Percentiles rank a stretch among this genome's conserved stretches.
Evolutionary conservation across 768 basidiomycete genomes (phyloP).

Genomic region (Leccinum obscurum): DNA sequence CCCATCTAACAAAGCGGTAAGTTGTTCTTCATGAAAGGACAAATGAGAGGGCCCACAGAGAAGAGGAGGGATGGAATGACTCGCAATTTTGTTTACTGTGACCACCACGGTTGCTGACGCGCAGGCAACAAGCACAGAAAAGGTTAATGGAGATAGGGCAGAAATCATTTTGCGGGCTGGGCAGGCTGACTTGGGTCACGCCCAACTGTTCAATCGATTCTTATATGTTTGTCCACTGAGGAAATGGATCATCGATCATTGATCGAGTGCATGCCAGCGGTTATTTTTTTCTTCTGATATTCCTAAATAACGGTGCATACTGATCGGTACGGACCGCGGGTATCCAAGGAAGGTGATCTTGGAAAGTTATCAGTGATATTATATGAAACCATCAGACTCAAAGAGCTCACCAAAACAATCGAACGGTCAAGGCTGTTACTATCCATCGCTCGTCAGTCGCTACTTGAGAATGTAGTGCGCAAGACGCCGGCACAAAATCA

Average conservation of each 20-base stretch:
- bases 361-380: background rate
- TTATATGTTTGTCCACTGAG: no score
- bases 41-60: constrained; percentile 42
- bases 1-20: constrained; percentile 38
- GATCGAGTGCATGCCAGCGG: background rate
- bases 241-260: no score
- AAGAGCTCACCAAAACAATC: no score
- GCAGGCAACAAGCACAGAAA: background rate
- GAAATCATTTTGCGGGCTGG: background rate
- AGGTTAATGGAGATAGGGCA: background rate
- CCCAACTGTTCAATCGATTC: background rate
- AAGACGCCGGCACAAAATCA: no score
- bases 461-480: no score
- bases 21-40: background rate
- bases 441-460: no score
- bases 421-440: no score
- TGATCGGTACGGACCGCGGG: background rate
- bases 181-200: background rate
- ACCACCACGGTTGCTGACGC: constrained; percentile 32
- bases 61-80: constrained; percentile 51
- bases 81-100: constrained; percentile 44
- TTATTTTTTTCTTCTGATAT: background rate
- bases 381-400: no score
- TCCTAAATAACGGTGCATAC: background rate
- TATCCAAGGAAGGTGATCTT: background rate